These are phyloP conservation scores for Ilyonectria sp. DNA, from an alignment of 2,329 filamentous ascomycete genomes.

Conservation along the genomic window DNA sequence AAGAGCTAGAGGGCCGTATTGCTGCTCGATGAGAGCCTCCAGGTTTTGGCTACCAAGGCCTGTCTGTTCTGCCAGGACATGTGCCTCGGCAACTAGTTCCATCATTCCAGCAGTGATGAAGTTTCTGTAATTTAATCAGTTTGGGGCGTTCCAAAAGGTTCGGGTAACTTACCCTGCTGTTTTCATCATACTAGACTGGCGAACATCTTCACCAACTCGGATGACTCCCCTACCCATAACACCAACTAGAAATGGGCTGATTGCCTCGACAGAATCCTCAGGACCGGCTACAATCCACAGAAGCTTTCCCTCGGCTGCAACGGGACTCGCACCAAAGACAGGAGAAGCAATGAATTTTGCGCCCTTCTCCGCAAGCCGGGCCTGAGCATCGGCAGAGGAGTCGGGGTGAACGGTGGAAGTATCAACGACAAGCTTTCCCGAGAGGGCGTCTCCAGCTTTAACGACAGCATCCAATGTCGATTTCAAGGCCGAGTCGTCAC, in stretches of 20 bases:
- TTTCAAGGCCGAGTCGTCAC: constrained; percentile 59
- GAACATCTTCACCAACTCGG: constrained; percentile 58
- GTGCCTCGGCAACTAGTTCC: constrained; percentile 64
- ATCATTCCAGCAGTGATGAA: constrained; percentile 65
- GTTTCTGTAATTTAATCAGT: constrained; percentile 53
- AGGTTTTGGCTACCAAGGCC: constrained; percentile 57
- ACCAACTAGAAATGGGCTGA: constrained; percentile 58
- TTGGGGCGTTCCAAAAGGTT: accelerated
- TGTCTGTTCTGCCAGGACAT: constrained; percentile 63
- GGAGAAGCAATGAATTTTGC: constrained; percentile 61
- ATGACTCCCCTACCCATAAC: constrained; percentile 61
- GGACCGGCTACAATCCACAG: constrained; percentile 64
- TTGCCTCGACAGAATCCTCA: constrained; percentile 49
- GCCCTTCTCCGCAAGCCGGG: constrained; percentile 47
- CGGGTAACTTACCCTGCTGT: constrained; percentile 57
- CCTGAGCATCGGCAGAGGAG: constrained; percentile 52
- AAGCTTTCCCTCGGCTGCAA: constrained; percentile 62
- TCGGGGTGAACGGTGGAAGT: constrained; percentile 66
- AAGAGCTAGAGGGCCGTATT: constrained; percentile 56
- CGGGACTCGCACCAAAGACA: constrained; percentile 66
- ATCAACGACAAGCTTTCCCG: constrained; percentile 62
- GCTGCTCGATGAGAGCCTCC: constrained; percentile 59
- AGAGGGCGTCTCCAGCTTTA: constrained; percentile 37
- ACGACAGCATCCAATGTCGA: constrained; percentile 52
- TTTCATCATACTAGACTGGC: constrained; percentile 63